Conservation (phyloP, 805 yeast genomes). For the Wickerhamomyces silvicola region DNA sequence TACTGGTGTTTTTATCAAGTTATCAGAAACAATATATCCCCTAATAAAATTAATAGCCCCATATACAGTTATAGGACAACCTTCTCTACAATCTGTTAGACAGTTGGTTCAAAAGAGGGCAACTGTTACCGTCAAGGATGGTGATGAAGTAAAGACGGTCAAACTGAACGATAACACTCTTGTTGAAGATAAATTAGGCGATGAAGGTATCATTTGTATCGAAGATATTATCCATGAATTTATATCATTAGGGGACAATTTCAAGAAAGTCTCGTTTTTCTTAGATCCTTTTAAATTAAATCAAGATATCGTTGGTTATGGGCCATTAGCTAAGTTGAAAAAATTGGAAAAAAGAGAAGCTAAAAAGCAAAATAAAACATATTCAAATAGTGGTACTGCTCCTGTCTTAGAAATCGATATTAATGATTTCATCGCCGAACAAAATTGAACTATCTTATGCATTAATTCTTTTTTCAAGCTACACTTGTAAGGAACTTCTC, state of each 20-base stretch:
- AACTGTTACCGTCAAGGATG: slow-evolving; percentile 35
- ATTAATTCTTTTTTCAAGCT: background rate
- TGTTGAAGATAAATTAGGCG: slow-evolving; percentile 68
- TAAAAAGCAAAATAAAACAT: slow-evolving; percentile 34
- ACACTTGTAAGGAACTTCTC: background rate
- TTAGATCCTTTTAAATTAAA: slow-evolving; percentile 64
- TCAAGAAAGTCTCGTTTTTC: slow-evolving; percentile 55
- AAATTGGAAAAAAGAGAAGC: slow-evolving; percentile 51
- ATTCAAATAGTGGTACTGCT: slow-evolving; percentile 57
- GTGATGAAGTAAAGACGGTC: slow-evolving; percentile 30
- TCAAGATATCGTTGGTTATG: slow-evolving; percentile 68
- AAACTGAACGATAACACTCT: slow-evolving; percentile 68
- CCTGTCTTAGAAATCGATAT: slow-evolving; percentile 68
- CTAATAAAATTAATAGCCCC: slow-evolving; percentile 65
- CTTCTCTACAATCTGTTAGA: slow-evolving; percentile 68
- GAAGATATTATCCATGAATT: slow-evolving; percentile 78
- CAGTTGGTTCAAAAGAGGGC: slow-evolving; percentile 74
- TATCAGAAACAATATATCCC: slow-evolving; percentile 52
- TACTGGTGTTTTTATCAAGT: slow-evolving; percentile 67
- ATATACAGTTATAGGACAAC: slow-evolving; percentile 66
- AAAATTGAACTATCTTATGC: slow-evolving; percentile 36
- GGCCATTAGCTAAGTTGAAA: slow-evolving; percentile 63
- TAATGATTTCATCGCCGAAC: slow-evolving; percentile 59
- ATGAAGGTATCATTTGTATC: slow-evolving; percentile 66
- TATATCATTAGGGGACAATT: slow-evolving; percentile 53